phyloP scores from a whole-genome alignment of 2,329 filamentous ascomycete genomes.

The Aspergillus sp. region DNA sequence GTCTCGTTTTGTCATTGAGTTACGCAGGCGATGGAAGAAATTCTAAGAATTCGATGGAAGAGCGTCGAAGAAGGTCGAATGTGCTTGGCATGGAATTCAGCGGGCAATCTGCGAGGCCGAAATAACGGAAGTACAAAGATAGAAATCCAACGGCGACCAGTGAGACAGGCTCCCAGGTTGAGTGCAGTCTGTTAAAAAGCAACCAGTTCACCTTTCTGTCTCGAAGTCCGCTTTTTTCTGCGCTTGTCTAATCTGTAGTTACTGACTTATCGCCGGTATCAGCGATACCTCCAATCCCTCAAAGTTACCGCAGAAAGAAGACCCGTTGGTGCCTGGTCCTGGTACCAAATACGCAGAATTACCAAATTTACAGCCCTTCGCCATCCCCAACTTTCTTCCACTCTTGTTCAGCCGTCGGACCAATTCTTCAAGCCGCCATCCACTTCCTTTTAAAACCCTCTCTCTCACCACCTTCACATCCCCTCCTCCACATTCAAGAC shows the following conservation, averaged over 20 bases:
- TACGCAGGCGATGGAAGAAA: constrained; percentile 22
- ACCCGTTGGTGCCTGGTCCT: constrained; percentile 19
- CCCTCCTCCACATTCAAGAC: constrained; percentile 10
- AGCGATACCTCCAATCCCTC: constrained; percentile 8
- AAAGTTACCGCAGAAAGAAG: constrained; percentile 6
- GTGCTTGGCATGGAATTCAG: constrained; percentile 27
- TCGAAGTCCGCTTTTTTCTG: background rate
- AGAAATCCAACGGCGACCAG: constrained; percentile 6
- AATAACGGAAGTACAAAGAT: constrained; percentile 17
- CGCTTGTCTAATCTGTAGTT: background rate
- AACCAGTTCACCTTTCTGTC: background rate
- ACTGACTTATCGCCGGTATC: constrained; percentile 21
- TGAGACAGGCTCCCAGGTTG: background rate
- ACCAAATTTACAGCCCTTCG: constrained; percentile 6
- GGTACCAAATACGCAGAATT: constrained; percentile 12
- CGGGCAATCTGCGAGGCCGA: constrained; percentile 16
- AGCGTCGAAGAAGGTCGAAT: constrained; percentile 28
- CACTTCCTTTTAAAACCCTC: constrained; percentile 19
- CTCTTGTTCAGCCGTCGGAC: background rate
- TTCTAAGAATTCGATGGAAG: constrained; percentile 33
- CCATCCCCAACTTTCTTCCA: constrained; percentile 2
- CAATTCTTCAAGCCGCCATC: constrained; percentile 14
- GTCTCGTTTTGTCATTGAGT: constrained; percentile 5
- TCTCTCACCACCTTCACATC: constrained; percentile 13
- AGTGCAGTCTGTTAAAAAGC: constrained; percentile 11